Evolutionary conservation across 2,329 filamentous ascomycete species (phyloP).

Genomic region (Colletotrichum tofieldiae): DNA sequence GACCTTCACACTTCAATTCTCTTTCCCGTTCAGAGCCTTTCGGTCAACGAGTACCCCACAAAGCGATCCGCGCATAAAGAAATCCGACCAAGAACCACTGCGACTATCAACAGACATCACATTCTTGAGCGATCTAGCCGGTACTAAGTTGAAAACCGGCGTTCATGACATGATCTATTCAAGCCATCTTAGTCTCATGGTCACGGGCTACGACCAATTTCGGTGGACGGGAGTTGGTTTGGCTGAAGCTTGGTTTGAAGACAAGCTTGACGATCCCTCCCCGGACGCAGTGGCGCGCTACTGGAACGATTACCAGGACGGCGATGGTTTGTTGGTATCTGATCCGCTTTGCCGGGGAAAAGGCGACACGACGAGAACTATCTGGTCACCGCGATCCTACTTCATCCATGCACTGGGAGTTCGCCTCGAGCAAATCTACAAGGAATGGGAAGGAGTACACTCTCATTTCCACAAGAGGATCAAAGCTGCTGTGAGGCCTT

Average conservation of each 20-base stretch:
- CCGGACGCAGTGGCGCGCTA: neutral
- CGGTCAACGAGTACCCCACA: neutral
- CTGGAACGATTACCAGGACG: neutral
- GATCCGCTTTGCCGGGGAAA: neutral
- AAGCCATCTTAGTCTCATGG: neutral
- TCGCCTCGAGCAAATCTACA: neutral
- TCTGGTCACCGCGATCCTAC: neutral
- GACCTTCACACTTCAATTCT: neutral
- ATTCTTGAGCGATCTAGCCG: neutral
- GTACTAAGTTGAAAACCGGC: fast-evolving
- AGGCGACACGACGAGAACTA: neutral
- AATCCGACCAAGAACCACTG: neutral
- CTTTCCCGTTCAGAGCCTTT: neutral
- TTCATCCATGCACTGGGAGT: neutral
- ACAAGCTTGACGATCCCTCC: neutral
- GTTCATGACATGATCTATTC: neutral
- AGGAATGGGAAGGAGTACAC: neutral
- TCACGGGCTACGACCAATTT: neutral
- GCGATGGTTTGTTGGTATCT: neutral
- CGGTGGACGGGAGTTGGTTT: neutral
- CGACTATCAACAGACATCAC: constrained; percentile 3
- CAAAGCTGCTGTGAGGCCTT: neutral
- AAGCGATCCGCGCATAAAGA: neutral
- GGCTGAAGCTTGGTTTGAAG: constrained; percentile 16
- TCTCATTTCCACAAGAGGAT: neutral